Conservation (phyloP, 495 filamentous ascomycete genomes). For the Penicillium roqueforti region DNA sequence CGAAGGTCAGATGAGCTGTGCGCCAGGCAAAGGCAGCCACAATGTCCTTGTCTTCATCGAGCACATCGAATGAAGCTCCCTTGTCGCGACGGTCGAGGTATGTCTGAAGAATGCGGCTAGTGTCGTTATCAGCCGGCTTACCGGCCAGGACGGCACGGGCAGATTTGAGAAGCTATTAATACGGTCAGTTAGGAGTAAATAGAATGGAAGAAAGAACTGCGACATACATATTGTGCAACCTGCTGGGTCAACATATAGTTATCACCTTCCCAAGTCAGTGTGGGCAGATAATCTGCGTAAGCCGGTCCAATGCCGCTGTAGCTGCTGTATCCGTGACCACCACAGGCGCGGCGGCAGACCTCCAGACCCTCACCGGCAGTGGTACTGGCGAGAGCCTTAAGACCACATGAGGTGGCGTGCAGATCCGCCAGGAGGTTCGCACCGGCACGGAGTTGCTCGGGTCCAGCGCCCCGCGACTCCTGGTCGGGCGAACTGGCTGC, state of each 20-base stretch:
- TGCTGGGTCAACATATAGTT: constrained; percentile 79
- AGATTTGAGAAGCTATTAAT: constrained; percentile 51
- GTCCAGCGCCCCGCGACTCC: constrained; percentile 54
- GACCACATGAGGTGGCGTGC: constrained; percentile 68
- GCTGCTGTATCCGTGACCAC: constrained; percentile 68
- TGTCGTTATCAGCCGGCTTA: constrained; percentile 53
- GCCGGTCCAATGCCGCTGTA: constrained; percentile 64
- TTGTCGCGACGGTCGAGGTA: constrained; percentile 60
- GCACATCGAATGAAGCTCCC: constrained; percentile 63
- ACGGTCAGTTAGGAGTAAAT: constrained; percentile 6
- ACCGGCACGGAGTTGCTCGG: constrained; percentile 59
- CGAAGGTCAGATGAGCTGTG: constrained; percentile 63
- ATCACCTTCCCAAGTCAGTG: constrained; percentile 62
- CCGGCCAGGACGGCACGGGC: constrained; percentile 59
- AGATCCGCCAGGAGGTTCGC: constrained; percentile 66
- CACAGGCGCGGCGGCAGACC: constrained; percentile 65
- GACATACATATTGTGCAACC: constrained; percentile 62
- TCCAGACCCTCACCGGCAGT: constrained; percentile 68
- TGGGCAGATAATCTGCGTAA: constrained; percentile 68
- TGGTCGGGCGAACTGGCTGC: constrained; percentile 33
- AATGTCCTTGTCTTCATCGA: constrained; percentile 58
- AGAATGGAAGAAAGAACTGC: background rate
- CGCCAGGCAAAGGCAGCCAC: constrained; percentile 70
- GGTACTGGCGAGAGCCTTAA: constrained; percentile 65
- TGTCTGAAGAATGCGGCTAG: constrained; percentile 50